These are phyloP conservation scores for Chaetoceros muelleri DNA, from an alignment of 108 stramenopile genomes.

Conservation along the genomic window DNA sequence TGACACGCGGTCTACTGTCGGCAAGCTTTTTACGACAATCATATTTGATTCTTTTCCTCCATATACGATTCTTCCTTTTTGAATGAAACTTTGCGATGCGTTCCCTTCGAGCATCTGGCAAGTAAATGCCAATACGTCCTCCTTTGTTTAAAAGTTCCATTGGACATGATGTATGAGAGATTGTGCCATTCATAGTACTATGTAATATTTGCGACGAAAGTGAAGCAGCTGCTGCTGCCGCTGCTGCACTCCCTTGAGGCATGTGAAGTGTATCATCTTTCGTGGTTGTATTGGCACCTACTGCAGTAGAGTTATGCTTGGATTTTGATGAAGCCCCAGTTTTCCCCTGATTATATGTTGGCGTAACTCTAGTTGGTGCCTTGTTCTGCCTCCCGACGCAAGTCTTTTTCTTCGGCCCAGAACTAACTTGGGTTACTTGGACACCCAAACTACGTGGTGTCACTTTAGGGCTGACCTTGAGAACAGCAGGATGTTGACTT, in stretches of 20 bases:
- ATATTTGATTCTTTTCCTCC: slow-evolving; percentile 98
- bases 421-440: background rate
- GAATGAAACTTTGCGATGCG: slow-evolving; percentile 94
- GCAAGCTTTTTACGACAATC: slow-evolving; percentile 98
- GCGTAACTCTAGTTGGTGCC: background rate
- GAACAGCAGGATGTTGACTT: background rate
- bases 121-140: slow-evolving; percentile 89
- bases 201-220: slow-evolving; percentile 1
- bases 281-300: background rate
- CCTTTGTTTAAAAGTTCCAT: slow-evolving; percentile 83
- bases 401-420: background rate
- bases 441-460: background rate
- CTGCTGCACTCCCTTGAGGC: slow-evolving; percentile 39
- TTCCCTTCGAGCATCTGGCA: slow-evolving; percentile 82
- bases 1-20: slow-evolving; percentile 95
- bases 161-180: slow-evolving; percentile 47
- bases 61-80: slow-evolving; percentile 90
- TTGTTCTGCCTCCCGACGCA: background rate
- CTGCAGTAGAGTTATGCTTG: background rate
- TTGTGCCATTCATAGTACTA: slow-evolving; percentile 7
- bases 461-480: background rate
- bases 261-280: slow-evolving; percentile 26
- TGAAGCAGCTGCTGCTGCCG: slow-evolving; percentile 32
- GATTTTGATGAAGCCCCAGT: background rate
- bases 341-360: background rate